phyloP scores from a whole-genome alignment of 2,329 filamentous ascomycete species.

The Aspergillus novofumigatus region DNA sequence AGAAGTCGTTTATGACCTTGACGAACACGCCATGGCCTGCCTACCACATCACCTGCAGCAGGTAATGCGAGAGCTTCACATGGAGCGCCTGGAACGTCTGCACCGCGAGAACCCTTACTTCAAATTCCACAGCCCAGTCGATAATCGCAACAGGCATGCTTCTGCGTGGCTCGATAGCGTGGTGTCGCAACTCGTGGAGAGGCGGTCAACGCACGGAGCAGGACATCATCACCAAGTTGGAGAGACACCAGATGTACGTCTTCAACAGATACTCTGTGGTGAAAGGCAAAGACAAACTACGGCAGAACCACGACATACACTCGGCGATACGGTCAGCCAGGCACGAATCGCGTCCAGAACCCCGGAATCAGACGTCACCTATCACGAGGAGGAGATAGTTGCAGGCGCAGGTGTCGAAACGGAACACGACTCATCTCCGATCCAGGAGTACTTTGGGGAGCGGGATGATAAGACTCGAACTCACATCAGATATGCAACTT shows the following conservation, averaged over 20 bases:
- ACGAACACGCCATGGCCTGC: slow-evolving; percentile 21
- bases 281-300: neutral
- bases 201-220: slow-evolving; percentile 1
- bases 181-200: slow-evolving; percentile 5
- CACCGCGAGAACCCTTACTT: slow-evolving; percentile 9
- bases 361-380: neutral
- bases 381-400: neutral
- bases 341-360: neutral
- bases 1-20: slow-evolving; percentile 25
- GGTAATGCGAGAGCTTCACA: slow-evolving; percentile 25
- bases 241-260: neutral
- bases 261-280: neutral
- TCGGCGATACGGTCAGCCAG: neutral
- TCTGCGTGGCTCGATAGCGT: slow-evolving; percentile 16
- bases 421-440: neutral
- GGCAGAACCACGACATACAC: neutral
- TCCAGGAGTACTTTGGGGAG: neutral
- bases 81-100: slow-evolving; percentile 18
- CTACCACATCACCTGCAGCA: slow-evolving; percentile 23
- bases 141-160: neutral
- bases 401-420: neutral
- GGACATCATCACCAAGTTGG: neutral
- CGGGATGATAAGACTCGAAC: neutral
- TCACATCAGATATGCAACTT: neutral
- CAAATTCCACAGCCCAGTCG: slow-evolving; percentile 1